Evolutionary conservation across 257 asterid species (phyloP).

Genomic region (Paulownia fortunei): DNA sequence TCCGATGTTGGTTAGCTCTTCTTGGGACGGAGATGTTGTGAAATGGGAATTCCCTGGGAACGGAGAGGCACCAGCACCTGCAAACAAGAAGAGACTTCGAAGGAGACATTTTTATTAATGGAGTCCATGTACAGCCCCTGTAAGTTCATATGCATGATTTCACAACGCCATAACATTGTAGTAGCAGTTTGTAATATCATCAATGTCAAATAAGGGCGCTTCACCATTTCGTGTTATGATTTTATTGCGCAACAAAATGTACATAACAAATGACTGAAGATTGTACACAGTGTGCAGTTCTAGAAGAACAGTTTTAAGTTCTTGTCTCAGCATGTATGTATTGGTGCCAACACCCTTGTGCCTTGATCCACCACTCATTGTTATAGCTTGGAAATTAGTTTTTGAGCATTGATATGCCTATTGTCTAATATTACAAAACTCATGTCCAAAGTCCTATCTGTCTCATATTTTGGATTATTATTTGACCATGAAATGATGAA

Average conservation of each 20-base stretch:
- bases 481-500: neutral
- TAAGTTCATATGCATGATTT: conserved; percentile 9
- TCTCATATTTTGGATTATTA: neutral
- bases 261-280: neutral
- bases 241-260: neutral
- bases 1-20: conserved; percentile 86
- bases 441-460: neutral
- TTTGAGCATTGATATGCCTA: neutral
- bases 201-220: neutral
- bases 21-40: conserved; percentile 85
- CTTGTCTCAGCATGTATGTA: neutral
- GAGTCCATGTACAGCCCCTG: neutral
- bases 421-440: neutral
- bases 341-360: too few species aligned
- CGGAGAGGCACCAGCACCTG: conserved; percentile 40
- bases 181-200: neutral
- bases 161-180: neutral
- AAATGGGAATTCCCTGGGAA: conserved; percentile 78
- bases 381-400: too few species aligned
- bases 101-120: conserved; percentile 38
- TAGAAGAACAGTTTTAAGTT: neutral
- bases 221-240: neutral
- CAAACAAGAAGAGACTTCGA: conserved; percentile 36
- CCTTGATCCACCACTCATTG: too few species aligned
- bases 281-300: neutral